These are phyloP conservation scores for Claviceps sp. DNA, from an alignment of 2,329 filamentous ascomycete species.

Conservation along the genomic window DNA sequence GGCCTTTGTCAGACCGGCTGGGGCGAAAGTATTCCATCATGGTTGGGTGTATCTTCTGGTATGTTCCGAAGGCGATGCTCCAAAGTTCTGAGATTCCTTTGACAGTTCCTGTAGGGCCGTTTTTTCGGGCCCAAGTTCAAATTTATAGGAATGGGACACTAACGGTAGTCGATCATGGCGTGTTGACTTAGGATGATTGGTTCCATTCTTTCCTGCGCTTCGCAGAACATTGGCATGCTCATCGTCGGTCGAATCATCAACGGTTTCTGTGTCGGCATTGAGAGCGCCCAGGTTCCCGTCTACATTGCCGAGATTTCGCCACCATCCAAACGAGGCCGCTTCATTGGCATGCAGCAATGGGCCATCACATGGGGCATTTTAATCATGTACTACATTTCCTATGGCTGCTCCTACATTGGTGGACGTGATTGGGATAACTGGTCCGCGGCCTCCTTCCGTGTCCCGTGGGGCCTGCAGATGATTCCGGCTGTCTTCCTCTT, in stretches of 20 bases:
- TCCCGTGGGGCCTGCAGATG: slow-evolving; percentile 54
- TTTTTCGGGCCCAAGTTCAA: too few relatives aligned
- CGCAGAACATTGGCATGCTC: slow-evolving; percentile 35
- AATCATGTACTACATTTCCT: slow-evolving; percentile 57
- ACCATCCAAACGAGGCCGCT: slow-evolving; percentile 44
- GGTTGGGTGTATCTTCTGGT: slow-evolving; percentile 37
- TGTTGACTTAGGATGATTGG: slow-evolving; percentile 28
- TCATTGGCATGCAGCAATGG: slow-evolving; percentile 62
- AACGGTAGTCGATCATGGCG: not conserved
- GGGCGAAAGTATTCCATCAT: slow-evolving; percentile 39
- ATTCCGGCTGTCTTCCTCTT: slow-evolving; percentile 47
- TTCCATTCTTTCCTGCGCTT: slow-evolving; percentile 30
- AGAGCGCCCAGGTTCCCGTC: slow-evolving; percentile 54
- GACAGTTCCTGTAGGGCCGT: too few relatives aligned
- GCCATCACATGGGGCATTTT: slow-evolving; percentile 56
- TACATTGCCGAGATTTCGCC: slow-evolving; percentile 53
- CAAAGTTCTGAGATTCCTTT: not conserved
- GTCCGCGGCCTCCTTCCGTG: slow-evolving; percentile 44
- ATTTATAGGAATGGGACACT: not conserved
- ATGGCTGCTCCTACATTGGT: slow-evolving; percentile 48
- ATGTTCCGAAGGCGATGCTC: slow-evolving; percentile 10
- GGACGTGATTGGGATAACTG: slow-evolving; percentile 14
- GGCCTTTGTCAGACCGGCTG: slow-evolving; percentile 33
- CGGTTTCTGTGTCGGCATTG: slow-evolving; percentile 52
- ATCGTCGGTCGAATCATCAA: slow-evolving; percentile 48